Evolutionary conservation across 169 alveolate species (phyloP), one percentile per base, ranked within the genome.

Genomic region (Miamiensis avidus): DNA sequence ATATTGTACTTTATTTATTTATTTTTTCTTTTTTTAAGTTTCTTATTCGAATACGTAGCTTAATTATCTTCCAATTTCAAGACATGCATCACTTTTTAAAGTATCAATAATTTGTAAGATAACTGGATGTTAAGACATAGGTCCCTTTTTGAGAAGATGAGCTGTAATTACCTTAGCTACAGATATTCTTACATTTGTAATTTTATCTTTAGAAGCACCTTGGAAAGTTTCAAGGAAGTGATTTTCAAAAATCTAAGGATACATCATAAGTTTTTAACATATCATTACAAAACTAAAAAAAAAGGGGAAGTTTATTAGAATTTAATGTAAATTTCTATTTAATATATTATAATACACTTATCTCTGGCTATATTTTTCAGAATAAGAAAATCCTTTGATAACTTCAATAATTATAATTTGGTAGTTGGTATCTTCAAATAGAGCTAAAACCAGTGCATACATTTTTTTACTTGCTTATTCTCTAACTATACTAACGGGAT

Each of bases 401-500:
- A 34, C 65, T 28, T 79, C 31, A n/a, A 79, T 32, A 79, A 79
- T 29, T 15, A 79, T 49, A 64, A 34, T 79, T 49, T 34, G 1
- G 31, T 34, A 15, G 83, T 33, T 33, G 0, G 74, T 29, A 25
- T 34, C 76, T 28, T 25, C 31, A n/a, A 25, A 49, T 28, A 79
- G 49, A n/a, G 65, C 1, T 0, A 49, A 29, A n/a, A 79, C n/a
- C 28, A 79, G 29, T 1, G 84, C 34, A 29, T 79, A 74, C 15
- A 79, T 72, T 65, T 79, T 34, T 30, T 49, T 79, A 0, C 75
- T 74, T 27, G 84, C 84, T 65, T 79, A 75, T 79, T 79, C 84
- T 64, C 84, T 79, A 1, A 86, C 90, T n/a, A 81, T 31, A 34
- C 78, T 76, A 28, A 86, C 90, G 25, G 84, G 79, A 65, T 86